Base-by-base conservation (phyloP, 352 stramenopile genomes). In the Phytophthora pisi region DNA sequence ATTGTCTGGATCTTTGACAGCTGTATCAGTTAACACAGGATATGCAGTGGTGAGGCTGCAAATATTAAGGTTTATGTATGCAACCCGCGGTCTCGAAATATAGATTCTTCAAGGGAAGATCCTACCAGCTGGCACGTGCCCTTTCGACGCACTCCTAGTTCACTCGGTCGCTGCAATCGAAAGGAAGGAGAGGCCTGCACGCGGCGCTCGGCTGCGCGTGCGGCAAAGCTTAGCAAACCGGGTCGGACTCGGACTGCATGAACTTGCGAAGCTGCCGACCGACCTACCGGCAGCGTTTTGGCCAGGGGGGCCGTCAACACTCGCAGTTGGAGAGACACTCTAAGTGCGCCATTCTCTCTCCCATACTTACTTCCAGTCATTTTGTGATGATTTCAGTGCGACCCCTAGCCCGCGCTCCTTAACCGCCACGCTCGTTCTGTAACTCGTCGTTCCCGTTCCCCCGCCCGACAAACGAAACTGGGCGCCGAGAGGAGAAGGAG, bases 341-440 rank as follows among this genome's bases (percentile, higher is more conserved):
- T 51, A 16, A 26, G 6, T 15, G 46, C 40, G 5, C 42, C 50
- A 45, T 42, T 66, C 40, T 62, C 64, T 66, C 64, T 62, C 58
- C 40, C 51, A 40, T 66, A 63, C 34, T 73, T 50, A 51, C 5
- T 18, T 10, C 49, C 56, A 73, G 40, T 69, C 23, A 56, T 11
- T 26, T 46, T 57, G 20, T 66, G 58, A 69, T 66, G 57, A 40
- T 73, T 73, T 76, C 57, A 73, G 47, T 46, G n/a, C 9, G 11
- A 13, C 7, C 56, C 68, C 68, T 70, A 72, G 2, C 42, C 68
- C 56, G 13, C 36, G 20, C 58, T 51, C 18, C 20, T 56, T 57
- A 43, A 64, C 62, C 34, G 54, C 24, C 18, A 10, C 24, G 3
- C 50, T 36, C 38, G 23, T 57, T 52, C 43, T 51, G 43, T 40